Evolutionary conservation across 2,329 filamentous ascomycete species (phyloP), one percentile per base, ranked within the genome.

Genomic region (Didymella exigua): DNA sequence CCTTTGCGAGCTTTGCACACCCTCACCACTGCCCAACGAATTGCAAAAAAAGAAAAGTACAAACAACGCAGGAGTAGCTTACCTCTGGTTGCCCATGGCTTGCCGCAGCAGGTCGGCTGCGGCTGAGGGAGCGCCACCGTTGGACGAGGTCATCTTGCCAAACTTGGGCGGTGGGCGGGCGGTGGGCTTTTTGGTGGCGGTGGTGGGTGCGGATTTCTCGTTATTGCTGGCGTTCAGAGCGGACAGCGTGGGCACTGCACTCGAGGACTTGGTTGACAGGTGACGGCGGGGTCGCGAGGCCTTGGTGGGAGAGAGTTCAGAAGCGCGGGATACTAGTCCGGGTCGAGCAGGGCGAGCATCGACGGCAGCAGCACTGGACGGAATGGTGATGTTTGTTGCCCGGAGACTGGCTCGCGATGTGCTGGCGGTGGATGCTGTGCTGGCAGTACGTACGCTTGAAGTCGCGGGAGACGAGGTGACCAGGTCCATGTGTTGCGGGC

Each of bases 41-140:
- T 40, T 41, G 45, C 46, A 49, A 31, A 42, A 42, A 46, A 36
- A 46, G 37, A 43, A 40, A 43, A 26, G 52, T 45, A 48, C 34
- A 49, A 44, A 33, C 49, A 30, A 46, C 10, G 5, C 26, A 41
- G 41, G 50, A 44, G 21, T 24, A 26, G 62, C 82, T 80, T 79
- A 86, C 84, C 80, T 82, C 69, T 82, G 82, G 48, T 56, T 50
- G 71, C 81, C 74, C 73, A 83, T 80, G 55, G 82, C 79, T 74
- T 86, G 84, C 67, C 83, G 79, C 67, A 85, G 75, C 72, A 85
- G 74, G 66, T 86, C 84, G 46, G 81, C 80, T 50, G 84, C 82
- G 55, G 78, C 78, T 65, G 78, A 82, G 63, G 77, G 74, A 72
- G 77, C 76, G 72, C 77, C 77, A 57, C 62, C 60, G 48, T 53